Percentiles rank a stretch among this genome's conserved stretches.
Conservation (phyloP, 2,329 filamentous ascomycete genomes). For the Cladophialophora yegresii region DNA sequence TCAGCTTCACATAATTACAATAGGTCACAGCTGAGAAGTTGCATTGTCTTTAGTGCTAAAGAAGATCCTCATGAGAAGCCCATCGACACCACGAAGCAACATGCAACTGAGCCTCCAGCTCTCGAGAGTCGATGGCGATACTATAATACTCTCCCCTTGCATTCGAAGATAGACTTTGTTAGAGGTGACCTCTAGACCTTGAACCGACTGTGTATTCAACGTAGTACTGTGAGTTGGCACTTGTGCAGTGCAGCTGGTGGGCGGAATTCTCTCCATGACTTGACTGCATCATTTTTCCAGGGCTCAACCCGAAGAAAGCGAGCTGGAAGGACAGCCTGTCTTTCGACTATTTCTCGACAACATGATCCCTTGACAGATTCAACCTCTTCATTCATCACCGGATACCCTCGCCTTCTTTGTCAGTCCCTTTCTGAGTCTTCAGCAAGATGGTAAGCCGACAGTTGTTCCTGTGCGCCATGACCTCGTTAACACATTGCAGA, state of each 20-base stretch:
- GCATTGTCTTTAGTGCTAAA: background rate
- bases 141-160: background rate
- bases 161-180: background rate
- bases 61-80: background rate
- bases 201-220: background rate
- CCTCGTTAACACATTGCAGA: slow-evolving; percentile 52
- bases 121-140: background rate
- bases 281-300: background rate
- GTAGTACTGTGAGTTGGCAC: background rate
- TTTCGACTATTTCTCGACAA: slow-evolving; percentile 6
- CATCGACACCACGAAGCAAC: background rate
- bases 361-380: background rate
- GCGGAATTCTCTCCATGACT: background rate
- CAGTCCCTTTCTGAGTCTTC: background rate
- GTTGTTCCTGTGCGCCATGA: background rate
- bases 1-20: background rate
- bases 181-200: background rate
- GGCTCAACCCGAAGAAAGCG: background rate
- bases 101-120: background rate
- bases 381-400: background rate
- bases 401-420: background rate
- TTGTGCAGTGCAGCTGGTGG: background rate
- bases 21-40: background rate
- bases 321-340: slow-evolving; percentile 26
- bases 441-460: slow-evolving; percentile 23